These are phyloP conservation scores for Rhizopogon vinicolor DNA, from an alignment of 768 basidiomycete species.

Conservation along the genomic window DNA sequence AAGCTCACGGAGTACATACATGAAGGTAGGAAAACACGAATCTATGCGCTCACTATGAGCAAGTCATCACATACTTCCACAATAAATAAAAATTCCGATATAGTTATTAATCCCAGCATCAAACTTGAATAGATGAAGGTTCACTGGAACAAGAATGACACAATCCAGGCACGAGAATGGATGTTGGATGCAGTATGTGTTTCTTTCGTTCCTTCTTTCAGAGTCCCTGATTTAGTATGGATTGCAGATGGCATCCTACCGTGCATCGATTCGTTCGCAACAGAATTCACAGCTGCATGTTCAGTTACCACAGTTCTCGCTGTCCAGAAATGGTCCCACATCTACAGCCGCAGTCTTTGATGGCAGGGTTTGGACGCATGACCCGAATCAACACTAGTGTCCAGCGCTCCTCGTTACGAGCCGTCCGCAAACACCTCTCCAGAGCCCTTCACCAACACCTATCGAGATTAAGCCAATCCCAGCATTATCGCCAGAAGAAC, in stretches of 20 bases:
- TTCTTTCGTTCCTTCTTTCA: not conserved
- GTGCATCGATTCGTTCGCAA: not conserved
- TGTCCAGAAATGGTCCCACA: too few species aligned
- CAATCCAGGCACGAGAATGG: not conserved
- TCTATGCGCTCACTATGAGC: slow-evolving; percentile 12
- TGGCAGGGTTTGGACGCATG: not conserved
- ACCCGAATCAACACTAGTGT: not conserved
- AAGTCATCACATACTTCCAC: not conserved
- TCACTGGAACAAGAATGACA: slow-evolving; percentile 5
- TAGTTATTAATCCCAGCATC: slow-evolving; percentile 14
- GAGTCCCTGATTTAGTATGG: too few species aligned
- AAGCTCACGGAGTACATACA: slow-evolving; percentile 30
- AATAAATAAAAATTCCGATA: too few species aligned
- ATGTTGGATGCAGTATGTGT: slow-evolving; percentile 1
- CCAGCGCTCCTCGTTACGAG: not conserved
- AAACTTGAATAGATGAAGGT: slow-evolving; percentile 8
- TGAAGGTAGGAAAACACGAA: slow-evolving; percentile 7
- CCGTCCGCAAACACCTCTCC: too few species aligned
- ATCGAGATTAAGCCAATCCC: too few species aligned
- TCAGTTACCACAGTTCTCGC: too few species aligned
- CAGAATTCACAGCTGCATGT: not conserved
- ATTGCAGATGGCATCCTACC: not conserved
- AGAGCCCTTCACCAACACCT: too few species aligned
- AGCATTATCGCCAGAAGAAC: too few species aligned
- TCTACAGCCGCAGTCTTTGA: not conserved